phyloP scores from a whole-genome alignment of 169 alveolate genomes.

The Plasmodium coatneyi region DNA sequence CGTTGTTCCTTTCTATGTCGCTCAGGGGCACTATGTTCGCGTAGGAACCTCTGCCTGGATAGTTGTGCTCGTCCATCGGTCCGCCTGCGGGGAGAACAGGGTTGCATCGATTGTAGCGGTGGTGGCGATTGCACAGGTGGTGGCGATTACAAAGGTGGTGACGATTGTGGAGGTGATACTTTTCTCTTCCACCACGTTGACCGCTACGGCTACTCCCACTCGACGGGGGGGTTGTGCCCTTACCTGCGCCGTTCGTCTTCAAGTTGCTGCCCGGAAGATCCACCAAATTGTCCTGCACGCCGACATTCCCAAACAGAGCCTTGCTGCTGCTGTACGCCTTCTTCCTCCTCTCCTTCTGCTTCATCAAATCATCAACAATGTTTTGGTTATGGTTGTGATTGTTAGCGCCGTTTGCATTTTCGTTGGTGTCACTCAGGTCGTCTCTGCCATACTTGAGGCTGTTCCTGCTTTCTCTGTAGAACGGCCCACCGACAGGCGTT shows the following conservation, averaged over 20 bases:
- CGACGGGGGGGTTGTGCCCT: not conserved
- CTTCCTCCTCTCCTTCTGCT: constrained; percentile 5
- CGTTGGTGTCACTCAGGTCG: constrained; percentile 25
- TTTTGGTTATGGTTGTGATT: not conserved
- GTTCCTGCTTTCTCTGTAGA: not conserved
- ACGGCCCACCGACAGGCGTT: not conserved
- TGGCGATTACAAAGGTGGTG: not conserved
- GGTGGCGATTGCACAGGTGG: no score
- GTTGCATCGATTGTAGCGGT: no score
- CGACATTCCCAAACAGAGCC: not conserved
- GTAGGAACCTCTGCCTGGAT: not conserved
- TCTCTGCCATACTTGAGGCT: not conserved
- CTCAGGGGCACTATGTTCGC: constrained; percentile 41
- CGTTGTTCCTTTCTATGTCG: constrained; percentile 45
- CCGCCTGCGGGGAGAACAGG: constrained; percentile 26
- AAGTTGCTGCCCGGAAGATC: not conserved
- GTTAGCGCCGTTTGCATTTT: not conserved
- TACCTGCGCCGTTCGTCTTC: not conserved
- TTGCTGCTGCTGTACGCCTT: constrained; percentile 1
- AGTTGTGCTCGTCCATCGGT: not conserved
- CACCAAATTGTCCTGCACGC: not conserved
- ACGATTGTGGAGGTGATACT: not conserved
- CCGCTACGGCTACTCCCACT: not conserved
- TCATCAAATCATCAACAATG: not conserved
- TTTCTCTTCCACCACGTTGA: not conserved